Evolutionary conservation across 345 rosid genomes (phyloP).

Genomic region (Capsella bursapastoris): DNA sequence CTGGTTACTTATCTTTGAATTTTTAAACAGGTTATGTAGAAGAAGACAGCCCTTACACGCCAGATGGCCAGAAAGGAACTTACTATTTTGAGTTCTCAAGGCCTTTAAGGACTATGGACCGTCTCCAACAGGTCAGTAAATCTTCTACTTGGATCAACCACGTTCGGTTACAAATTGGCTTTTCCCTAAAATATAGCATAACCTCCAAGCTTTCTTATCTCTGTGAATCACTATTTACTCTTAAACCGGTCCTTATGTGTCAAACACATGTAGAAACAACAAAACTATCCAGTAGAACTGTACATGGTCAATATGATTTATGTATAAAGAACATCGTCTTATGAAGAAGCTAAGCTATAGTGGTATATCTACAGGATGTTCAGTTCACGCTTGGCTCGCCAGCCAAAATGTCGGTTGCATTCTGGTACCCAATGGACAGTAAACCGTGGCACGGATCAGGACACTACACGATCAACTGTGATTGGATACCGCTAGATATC

Average conservation of each 20-base stretch:
- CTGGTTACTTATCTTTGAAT: conserved; percentile 17
- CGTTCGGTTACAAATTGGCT: not conserved
- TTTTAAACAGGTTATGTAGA: conserved; percentile 65
- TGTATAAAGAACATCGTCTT: conserved; percentile 13
- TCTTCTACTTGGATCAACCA: conserved; percentile 21
- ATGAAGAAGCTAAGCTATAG: conserved; percentile 3
- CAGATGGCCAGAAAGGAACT: conserved; percentile 72
- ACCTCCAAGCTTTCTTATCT: not conserved
- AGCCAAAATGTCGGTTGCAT: conserved; percentile 81
- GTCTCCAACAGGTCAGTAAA: conserved; percentile 79
- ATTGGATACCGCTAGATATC: conserved; percentile 78
- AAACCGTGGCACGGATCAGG: conserved; percentile 87
- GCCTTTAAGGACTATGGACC: conserved; percentile 93
- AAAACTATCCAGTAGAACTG: not conserved
- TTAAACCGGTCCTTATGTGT: not conserved
- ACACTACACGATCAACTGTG: conserved; percentile 84
- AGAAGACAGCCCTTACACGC: conserved; percentile 87
- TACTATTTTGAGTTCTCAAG: conserved; percentile 88
- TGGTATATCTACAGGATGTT: conserved; percentile 64
- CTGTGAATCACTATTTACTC: conserved; percentile 22
- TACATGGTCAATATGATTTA: not conserved
- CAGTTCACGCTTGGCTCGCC: conserved; percentile 78
- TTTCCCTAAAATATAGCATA: not conserved
- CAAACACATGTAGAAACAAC: not conserved
- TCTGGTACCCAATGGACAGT: conserved; percentile 90